A percentile compares a stretch with the other conserved stretches of the same genome.
Conservation (phyloP, 176 grass and related monocot genomes). For the Dactylis glomerata region DNA sequence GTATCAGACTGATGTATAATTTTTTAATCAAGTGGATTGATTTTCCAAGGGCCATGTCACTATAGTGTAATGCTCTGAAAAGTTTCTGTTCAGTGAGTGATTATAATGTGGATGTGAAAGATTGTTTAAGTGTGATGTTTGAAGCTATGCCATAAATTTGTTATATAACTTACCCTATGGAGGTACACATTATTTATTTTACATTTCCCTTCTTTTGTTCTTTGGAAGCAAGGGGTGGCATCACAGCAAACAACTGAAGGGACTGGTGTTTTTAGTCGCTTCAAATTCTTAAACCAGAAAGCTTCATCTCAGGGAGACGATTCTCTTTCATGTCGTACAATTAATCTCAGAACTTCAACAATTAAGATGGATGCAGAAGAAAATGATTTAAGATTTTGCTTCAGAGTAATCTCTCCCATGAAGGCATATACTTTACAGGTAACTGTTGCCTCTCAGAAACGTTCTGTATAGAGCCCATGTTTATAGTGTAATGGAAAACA, state of each 20-base stretch:
- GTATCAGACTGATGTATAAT: neutral
- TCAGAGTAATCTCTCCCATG: constrained; percentile 88
- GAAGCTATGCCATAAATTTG: neutral
- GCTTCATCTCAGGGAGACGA: constrained; percentile 53
- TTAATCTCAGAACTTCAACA: constrained; percentile 92
- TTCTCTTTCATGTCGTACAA: constrained; percentile 64
- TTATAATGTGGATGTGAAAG: constrained; percentile 4
- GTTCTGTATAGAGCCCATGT: constrained; percentile 1
- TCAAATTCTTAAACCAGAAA: constrained; percentile 62
- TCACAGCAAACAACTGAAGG: constrained; percentile 60
- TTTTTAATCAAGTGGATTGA: neutral
- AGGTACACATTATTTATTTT: constrained; percentile 8
- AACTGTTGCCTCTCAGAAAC: constrained; percentile 10
- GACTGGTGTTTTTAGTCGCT: constrained; percentile 58
- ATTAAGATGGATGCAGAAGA: constrained; percentile 90
- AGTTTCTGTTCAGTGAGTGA: neutral
- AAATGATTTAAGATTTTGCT: constrained; percentile 94
- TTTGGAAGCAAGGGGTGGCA: constrained; percentile 65
- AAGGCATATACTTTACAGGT: constrained; percentile 95
- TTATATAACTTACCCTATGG: neutral
- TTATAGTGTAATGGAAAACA: constrained; percentile 2
- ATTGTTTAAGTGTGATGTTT: constrained; percentile 24
- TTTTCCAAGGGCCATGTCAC: neutral
- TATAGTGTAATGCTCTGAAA: neutral
- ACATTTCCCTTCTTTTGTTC: constrained; percentile 34